A percentile compares a stretch with the other conserved stretches of the same genome.
These are phyloP conservation scores for Mycosphaerella arachidis DNA, from an alignment of 2,329 filamentous ascomycete genomes.

Conservation along the genomic window DNA sequence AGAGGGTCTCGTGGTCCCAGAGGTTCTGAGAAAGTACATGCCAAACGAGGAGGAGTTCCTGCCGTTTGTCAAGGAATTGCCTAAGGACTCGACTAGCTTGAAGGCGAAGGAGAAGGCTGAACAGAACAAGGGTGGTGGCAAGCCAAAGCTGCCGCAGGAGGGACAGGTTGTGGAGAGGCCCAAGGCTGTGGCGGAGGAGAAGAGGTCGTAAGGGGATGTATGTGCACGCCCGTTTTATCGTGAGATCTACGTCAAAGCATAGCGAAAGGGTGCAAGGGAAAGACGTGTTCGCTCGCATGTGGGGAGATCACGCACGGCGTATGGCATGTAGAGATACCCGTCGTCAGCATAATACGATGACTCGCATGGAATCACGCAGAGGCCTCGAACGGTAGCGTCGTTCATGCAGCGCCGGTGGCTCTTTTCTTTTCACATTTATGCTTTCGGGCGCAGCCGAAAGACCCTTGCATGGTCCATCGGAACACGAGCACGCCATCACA, in stretches of 20 bases:
- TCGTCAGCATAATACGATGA: too few relatives aligned
- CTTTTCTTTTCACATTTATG: background rate
- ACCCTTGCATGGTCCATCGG: background rate
- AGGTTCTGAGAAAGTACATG: conserved; percentile 82
- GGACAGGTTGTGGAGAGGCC: conserved; percentile 33
- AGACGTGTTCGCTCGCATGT: too few relatives aligned
- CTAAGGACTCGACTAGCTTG: conserved; percentile 65
- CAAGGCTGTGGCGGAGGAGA: conserved; percentile 31
- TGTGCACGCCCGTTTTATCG: background rate
- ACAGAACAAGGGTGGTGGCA: conserved; percentile 18
- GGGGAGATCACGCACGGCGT: too few relatives aligned
- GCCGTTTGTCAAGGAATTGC: conserved; percentile 78
- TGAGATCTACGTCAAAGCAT: background rate
- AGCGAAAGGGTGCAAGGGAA: too few relatives aligned
- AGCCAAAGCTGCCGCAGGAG: conserved; percentile 27
- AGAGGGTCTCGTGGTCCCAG: conserved; percentile 72
- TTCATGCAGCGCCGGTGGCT: background rate
- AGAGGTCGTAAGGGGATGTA: conserved; percentile 12
- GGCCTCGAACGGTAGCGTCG: too few relatives aligned
- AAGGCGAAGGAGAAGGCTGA: conserved; percentile 43
- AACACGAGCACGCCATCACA: background rate
- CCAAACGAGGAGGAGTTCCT: conserved; percentile 86
- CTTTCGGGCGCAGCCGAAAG: background rate
- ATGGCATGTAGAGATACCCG: too few relatives aligned
- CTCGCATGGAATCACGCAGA: too few relatives aligned